Conservation (phyloP, 148 eudicot genomes). For the Rhododendron kiyosumense region DNA sequence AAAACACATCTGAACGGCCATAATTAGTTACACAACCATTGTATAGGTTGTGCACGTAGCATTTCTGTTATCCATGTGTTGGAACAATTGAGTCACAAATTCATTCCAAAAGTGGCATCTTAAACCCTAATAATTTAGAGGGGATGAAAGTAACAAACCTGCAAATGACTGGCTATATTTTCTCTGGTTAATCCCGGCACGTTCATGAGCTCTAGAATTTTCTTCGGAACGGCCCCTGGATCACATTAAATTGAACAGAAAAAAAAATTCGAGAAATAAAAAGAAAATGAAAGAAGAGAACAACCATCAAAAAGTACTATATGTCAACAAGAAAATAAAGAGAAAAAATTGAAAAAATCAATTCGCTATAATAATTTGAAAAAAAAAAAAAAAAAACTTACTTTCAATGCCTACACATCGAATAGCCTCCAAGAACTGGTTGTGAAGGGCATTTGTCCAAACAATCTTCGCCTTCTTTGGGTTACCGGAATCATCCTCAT, state of each 20-base stretch:
- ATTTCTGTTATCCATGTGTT: background rate
- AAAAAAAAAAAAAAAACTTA: conserved; percentile 18
- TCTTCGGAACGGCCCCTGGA: conserved; percentile 58
- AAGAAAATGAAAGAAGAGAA: background rate
- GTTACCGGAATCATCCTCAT: background rate
- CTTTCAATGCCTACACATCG: conserved; percentile 41
- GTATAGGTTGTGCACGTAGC: too few species aligned
- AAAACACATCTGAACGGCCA: too few species aligned
- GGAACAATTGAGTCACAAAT: background rate
- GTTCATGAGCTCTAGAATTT: conserved; percentile 47
- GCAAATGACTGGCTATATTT: conserved; percentile 71
- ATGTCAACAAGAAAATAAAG: background rate
- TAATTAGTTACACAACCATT: too few species aligned
- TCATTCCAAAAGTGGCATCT: background rate
- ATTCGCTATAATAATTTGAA: too few species aligned
- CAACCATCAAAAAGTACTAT: background rate
- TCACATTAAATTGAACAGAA: background rate
- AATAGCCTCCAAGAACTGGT: conserved; percentile 49
- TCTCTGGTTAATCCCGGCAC: conserved; percentile 51
- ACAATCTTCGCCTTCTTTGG: conserved; percentile 34
- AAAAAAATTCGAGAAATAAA: background rate
- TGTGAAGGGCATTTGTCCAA: conserved; percentile 56
- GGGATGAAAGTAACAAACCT: conserved; percentile 24
- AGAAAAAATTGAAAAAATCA: background rate
- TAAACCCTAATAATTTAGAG: background rate